These are phyloP conservation scores for Trichophyton benhamiae DNA, from an alignment of 2,329 filamentous ascomycete genomes.

Conservation along the genomic window DNA sequence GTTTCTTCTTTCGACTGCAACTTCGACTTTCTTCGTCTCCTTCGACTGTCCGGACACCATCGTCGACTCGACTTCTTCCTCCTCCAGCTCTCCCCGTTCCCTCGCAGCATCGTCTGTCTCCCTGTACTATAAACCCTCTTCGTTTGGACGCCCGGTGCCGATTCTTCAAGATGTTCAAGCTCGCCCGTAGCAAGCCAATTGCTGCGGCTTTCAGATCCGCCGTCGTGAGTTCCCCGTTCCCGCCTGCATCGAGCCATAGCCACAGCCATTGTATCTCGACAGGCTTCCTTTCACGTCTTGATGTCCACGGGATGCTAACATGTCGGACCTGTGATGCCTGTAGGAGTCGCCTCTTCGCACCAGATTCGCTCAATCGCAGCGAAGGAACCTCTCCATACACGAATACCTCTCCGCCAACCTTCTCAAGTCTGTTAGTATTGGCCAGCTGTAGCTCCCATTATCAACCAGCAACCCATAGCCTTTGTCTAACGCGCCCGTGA, in stretches of 20 bases:
- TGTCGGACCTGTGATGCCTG: slow-evolving; percentile 7
- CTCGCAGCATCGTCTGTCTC: not conserved
- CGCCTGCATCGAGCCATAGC: slow-evolving; percentile 1
- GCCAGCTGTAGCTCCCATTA: not conserved
- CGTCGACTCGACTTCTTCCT: not conserved
- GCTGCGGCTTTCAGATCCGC: slow-evolving; percentile 66
- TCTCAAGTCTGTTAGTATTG: slow-evolving; percentile 49
- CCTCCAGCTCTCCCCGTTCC: not conserved
- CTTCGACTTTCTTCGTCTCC: not conserved
- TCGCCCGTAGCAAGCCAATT: slow-evolving; percentile 70
- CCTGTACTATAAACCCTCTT: not conserved
- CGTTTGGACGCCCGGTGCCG: not conserved
- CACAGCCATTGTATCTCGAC: slow-evolving; percentile 4
- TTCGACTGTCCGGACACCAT: not conserved
- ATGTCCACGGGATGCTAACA: slow-evolving; percentile 24
- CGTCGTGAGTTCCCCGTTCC: slow-evolving; percentile 46
- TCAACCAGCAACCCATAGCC: not conserved
- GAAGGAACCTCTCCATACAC: slow-evolving; percentile 86
- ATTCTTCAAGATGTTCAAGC: slow-evolving; percentile 65
- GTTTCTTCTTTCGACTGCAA: not conserved
- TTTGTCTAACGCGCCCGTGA: not conserved
- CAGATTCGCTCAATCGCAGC: slow-evolving; percentile 57
- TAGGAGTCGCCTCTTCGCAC: slow-evolving; percentile 47
- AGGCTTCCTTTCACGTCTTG: not conserved
- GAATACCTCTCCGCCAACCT: slow-evolving; percentile 95